phyloP scores from a whole-genome alignment of 208 protist genomes.

The Leishmania turanica region DNA sequence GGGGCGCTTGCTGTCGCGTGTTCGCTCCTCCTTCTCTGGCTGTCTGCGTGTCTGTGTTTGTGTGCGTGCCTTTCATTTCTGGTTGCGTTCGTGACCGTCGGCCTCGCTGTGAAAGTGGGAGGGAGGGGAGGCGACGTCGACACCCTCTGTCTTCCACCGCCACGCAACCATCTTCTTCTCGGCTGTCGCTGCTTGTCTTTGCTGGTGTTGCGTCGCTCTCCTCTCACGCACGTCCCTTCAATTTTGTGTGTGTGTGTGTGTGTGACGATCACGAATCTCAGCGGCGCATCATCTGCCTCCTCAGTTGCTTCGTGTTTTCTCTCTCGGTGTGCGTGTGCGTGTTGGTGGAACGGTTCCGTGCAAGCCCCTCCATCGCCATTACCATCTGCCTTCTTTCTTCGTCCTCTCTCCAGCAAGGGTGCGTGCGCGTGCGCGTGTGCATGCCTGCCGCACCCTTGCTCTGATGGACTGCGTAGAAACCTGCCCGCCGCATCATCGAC shows the following conservation, averaged over 20 bases:
- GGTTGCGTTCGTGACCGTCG: too few species aligned
- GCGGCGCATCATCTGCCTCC: neutral
- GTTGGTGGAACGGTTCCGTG: neutral
- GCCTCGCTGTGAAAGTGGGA: too few species aligned
- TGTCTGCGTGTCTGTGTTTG: too few species aligned
- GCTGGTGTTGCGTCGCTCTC: neutral
- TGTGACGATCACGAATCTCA: too few species aligned
- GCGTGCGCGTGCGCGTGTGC: neutral
- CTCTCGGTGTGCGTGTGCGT: neutral
- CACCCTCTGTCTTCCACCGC: too few species aligned
- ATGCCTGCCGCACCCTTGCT: neutral
- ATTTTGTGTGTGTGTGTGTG: neutral
- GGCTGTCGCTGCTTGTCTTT: too few species aligned
- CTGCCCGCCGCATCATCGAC: neutral
- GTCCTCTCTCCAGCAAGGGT: neutral
- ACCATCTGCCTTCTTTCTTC: neutral
- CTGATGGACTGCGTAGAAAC: slow-evolving; percentile 16
- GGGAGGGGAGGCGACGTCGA: too few species aligned
- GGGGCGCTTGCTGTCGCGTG: too few species aligned
- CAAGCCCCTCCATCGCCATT: neutral
- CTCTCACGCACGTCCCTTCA: neutral
- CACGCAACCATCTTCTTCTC: too few species aligned
- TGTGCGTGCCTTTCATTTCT: too few species aligned
- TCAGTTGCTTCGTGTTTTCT: neutral
- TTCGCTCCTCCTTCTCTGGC: too few species aligned